Base-by-base conservation (phyloP, 1,139 yeast genomes). In the Protomyces pachydermus region DNA sequence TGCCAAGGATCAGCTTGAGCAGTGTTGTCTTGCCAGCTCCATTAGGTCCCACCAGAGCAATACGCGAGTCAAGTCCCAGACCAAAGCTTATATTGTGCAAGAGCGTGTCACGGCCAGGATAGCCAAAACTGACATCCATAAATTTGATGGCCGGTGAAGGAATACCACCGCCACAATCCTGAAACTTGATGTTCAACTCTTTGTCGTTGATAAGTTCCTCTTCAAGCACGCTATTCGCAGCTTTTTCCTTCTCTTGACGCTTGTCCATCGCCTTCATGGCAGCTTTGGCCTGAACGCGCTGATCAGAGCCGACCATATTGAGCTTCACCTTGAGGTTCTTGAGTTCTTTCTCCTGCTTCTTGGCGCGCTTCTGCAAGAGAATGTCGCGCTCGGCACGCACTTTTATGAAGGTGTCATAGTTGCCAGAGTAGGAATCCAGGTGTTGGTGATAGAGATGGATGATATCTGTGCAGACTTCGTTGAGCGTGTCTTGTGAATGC, bases 251-350 rank as follows among this genome's bases (percentile, higher is more conserved):
- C 80, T 93, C 98, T 98, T 93, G 93, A 23, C 64, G 52, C 86
- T 95, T 95, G 80, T 93, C 98, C 79, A 93, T 83, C 75, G 93
- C 93, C 86, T 93, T 93, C 83, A 93, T 98, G 81, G 98, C 89
- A 56, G 98, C 91, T 79, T 93, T 93, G 69, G 99, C 99, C 81
- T 93, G 98, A 79, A 88, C 89, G 80, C 93, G 95, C 69, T 98
- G 98, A 80, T 93, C 93, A 67, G 98, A 93, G 90, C 99, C 98
- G 69, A 98, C 98, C 72, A 97, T 89, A 65, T 98, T 98, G 80
- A 93, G 93, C 77, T 95, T 95, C 80, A 93, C 93, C 83, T 95
- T 93, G 79, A 95, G 93, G 78, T 93, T 98, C 56, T 86, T 90
- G 75, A 93, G 93, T 83, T 93, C 98, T 79, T 95, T 98, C 81